Conservation (phyloP, 176 grass and related monocot species). For the Triticum monococcum region DNA sequence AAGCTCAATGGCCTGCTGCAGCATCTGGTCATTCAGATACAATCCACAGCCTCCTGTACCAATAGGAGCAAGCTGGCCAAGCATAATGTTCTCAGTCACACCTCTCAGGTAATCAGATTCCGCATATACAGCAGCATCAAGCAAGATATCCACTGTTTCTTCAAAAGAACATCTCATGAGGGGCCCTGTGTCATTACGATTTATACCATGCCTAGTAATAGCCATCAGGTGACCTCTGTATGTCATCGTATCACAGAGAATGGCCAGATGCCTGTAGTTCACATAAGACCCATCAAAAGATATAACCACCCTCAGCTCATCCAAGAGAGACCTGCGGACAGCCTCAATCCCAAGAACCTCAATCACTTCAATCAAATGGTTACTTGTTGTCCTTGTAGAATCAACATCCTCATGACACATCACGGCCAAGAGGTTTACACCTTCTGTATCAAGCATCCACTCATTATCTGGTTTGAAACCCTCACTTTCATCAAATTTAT, state of each 20-base stretch:
- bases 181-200: constrained; percentile 88
- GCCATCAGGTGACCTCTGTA: constrained; percentile 95
- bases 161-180: constrained; percentile 96
- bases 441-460: constrained; percentile 99
- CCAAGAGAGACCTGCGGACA: constrained; percentile 76
- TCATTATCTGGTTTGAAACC: constrained; percentile 81
- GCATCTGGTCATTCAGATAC: constrained; percentile 93
- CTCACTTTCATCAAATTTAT: constrained; percentile 70
- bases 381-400: constrained; percentile 93
- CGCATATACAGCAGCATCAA: constrained; percentile 87
- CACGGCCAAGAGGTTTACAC: constrained; percentile 93
- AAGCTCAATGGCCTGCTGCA: constrained; percentile 96
- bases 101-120: constrained; percentile 89
- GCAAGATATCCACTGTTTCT: constrained; percentile 93
- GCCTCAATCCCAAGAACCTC: constrained; percentile 98
- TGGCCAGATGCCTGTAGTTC: constrained; percentile 93
- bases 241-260: constrained; percentile 98
- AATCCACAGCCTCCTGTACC: constrained; percentile 78
- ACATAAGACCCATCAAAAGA: constrained; percentile 99
- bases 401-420: constrained; percentile 98
- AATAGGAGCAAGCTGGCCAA: constrained; percentile 91
- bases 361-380: constrained; percentile 96
- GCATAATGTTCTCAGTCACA: constrained; percentile 96
- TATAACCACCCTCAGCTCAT: constrained; percentile 93
- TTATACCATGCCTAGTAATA: constrained; percentile 92